Evolutionary conservation across 2,329 filamentous ascomycete genomes (phyloP), one percentile per base, ranked within the genome.

Genomic region (Aspergillus eucalypticola): DNA sequence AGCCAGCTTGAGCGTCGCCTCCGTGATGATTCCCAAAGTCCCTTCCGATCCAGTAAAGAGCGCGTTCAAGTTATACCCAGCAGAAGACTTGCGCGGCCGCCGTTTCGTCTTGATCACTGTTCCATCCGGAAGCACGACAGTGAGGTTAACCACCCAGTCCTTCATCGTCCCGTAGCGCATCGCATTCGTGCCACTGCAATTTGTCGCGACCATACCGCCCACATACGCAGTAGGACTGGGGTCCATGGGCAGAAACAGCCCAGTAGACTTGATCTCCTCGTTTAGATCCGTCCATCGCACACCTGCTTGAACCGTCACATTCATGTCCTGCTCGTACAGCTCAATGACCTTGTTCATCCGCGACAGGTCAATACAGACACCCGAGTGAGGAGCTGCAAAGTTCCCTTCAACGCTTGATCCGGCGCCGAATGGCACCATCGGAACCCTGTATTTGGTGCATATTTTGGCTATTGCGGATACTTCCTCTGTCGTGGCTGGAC

Each of bases 81-180:
- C 88, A 0, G 86, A 85, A 0, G 84, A 85, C 71, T 90, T 90
- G 83, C 0, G 52, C 44, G 61, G 61, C 11, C 62, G 59, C 7
- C 56, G 42, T 13, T 88, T 79, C 0, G 89, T 91, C 69, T 89
- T 90, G 73, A 91, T 86, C 17, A 89, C 74, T 0, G 80, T 82
- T 1, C 88, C 88, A 69, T 90, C 87, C 0, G 88, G 84, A 48
- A 91, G 79, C 0, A 91, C 88, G 0, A 90, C 87, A 0, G 88
- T 90, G 17, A 91, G 71, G 60, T 87, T 89, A 57, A 91, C 77
- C 1, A 91, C 88, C 81, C 87, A 90, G 63, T 91, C 88, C 65
- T 88, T 89, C 88, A 91, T 90, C 0, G 88, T 90, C 0, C 88
- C 88, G 67, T 90, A 90, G 56, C 87, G 78, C 56, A 83, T 79